A percentile compares a stretch with the other conserved stretches of the same genome.
Conservation (phyloP, 1,139 yeast species). For the Pneumocystis murina region DNA sequence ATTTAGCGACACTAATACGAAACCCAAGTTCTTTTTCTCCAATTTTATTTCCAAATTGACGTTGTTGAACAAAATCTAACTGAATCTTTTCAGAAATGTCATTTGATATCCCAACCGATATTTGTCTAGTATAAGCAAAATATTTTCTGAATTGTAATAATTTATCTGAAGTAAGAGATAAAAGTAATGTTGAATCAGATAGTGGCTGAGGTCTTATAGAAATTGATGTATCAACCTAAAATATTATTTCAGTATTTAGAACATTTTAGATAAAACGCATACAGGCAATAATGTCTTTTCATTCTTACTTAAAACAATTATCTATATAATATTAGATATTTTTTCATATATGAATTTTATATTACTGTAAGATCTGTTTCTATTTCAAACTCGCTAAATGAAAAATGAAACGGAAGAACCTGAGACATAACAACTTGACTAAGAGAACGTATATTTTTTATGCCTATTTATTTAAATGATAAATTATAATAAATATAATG, state of each 20-base stretch:
- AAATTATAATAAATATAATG: background rate
- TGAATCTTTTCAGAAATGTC: slow-evolving; percentile 9
- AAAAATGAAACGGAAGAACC: slow-evolving; percentile 10
- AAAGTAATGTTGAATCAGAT: slow-evolving; percentile 2
- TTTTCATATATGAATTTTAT: background rate
- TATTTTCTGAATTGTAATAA: background rate
- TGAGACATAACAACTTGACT: slow-evolving; percentile 5
- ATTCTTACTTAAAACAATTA: slow-evolving; percentile 8
- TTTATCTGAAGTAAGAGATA: background rate
- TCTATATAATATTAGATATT: background rate
- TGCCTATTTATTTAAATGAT: background rate
- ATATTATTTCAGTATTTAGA: background rate
- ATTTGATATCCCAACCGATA: slow-evolving; percentile 7
- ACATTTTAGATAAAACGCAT: background rate
- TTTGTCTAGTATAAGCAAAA: slow-evolving; percentile 3
- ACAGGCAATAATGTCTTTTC: slow-evolving; percentile 10
- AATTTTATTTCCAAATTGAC: slow-evolving; percentile 8
- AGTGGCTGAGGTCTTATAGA: background rate
- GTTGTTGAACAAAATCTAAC: slow-evolving; percentile 9
- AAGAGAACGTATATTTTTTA: slow-evolving; percentile 9
- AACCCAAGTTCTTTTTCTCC: slow-evolving; percentile 9
- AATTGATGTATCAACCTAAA: background rate
- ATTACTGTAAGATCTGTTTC: slow-evolving; percentile 5
- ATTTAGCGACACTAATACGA: slow-evolving; percentile 7
- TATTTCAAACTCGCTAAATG: slow-evolving; percentile 10